Evolutionary conservation across 768 basidiomycete species (phyloP), one percentile per base, ranked within the genome.

Genomic region (Sutorius australiensis): DNA sequence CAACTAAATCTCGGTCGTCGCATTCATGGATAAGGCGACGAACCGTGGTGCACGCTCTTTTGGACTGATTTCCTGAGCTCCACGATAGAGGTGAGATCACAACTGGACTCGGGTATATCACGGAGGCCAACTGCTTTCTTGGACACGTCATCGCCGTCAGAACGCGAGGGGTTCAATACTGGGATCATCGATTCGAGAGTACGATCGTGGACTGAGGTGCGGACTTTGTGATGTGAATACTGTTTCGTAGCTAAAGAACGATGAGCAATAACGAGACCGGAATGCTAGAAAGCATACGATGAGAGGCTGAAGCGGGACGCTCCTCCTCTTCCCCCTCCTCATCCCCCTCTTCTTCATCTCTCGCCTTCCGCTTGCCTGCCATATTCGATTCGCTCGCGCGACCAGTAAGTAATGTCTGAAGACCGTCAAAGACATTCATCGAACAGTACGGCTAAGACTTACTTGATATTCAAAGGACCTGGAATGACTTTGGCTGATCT

Each of bases 111-210:
- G 48, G 80, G 75, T 45, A 95, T 82, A 21, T 84, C 82, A 30
- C 73, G 50, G 67, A 73, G 59, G 72, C 77, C 14, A 61, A 53
- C 12, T 21, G 56, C 54, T 36, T 48, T 61, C 19, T 56, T 58
- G 32, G 61, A 52, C 8, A 40, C 34, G 21, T 62, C 64, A 38
- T 61, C 55, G 1, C 62, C 64, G 2, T 66, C 67, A 19, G 73
- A 69, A 43, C 75, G 80, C 6, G 77, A 74, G 3, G 83, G 80
- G 55, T 84, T 81, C 21, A 72, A 62, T 10, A 89, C 76, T 2
- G 87, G 86, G 55, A 98, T 89, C 92, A 98, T 97, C 0, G 93
- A 93, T 64, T 98, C 95, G 14, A 99, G 79, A 0, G 95, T 98
- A 33, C 95, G 83, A 53, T 95, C 90, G 40, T 86, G 76, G 9